Evolutionary conservation across 192 early-diverging fungal species (phyloP).

Genomic region (Pilobolus umbonatus): DNA sequence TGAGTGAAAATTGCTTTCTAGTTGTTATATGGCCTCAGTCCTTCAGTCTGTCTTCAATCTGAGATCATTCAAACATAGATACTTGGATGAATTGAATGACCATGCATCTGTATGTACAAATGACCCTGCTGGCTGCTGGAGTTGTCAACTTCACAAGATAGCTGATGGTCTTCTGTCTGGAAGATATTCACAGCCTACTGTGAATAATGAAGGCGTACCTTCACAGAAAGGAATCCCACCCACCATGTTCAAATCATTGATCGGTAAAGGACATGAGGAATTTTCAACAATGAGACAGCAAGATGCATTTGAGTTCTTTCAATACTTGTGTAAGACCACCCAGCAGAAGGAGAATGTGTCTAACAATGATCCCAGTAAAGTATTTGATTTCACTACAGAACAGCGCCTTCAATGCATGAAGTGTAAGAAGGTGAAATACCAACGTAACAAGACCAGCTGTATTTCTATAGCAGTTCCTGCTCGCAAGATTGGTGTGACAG

Average conservation of each 20-base stretch:
- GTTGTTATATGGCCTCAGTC: conserved; percentile 97
- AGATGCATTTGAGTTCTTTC: conserved; percentile 94
- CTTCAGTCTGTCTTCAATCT: conserved; percentile 86
- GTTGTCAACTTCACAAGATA: conserved; percentile 91
- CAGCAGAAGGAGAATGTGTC: conserved; percentile 71
- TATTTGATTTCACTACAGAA: conserved; percentile 78
- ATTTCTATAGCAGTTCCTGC: conserved; percentile 72
- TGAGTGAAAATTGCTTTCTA: conserved; percentile 22
- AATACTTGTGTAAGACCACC: conserved; percentile 68
- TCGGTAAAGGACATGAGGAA: conserved; percentile 88
- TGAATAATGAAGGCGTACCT: conserved; percentile 34
- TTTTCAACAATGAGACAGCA: conserved; percentile 98
- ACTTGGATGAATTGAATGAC: conserved; percentile 27
- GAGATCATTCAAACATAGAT: conserved; percentile 66
- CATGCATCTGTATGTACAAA: conserved; percentile 49
- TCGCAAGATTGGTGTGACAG: conserved; percentile 27
- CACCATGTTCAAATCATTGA: conserved; percentile 83
- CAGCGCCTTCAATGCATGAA: conserved; percentile 82
- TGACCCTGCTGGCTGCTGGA: conserved; percentile 70
- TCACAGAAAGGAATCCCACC: conserved; percentile 84
- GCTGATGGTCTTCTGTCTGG: conserved; percentile 89
- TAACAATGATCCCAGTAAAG: conserved; percentile 64
- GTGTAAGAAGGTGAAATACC: conserved; percentile 83
- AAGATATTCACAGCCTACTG: conserved; percentile 63
- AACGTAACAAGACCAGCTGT: conserved; percentile 40